Percentiles rank a stretch among this genome's conserved stretches.
phyloP scores from a whole-genome alignment of 1,284 basidiomycete species.

The Ganoderma multipileum region DNA sequence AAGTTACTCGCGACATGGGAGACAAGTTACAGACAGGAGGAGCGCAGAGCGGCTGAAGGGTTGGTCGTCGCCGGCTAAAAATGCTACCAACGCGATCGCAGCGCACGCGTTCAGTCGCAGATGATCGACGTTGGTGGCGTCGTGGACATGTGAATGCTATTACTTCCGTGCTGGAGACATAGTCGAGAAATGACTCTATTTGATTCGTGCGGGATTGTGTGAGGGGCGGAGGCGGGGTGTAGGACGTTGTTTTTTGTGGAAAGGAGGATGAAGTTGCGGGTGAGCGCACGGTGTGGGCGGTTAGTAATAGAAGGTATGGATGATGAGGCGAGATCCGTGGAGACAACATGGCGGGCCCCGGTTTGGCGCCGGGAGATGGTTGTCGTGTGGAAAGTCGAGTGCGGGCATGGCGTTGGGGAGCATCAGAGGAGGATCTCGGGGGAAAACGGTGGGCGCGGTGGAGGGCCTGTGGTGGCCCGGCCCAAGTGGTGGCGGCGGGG shows the following conservation, averaged over 20 bases:
- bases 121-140: slow-evolving; percentile 15
- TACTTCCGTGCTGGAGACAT: neutral
- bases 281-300: neutral
- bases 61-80: neutral
- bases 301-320: neutral
- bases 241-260: neutral
- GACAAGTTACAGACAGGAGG: neutral
- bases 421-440: neutral
- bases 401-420: neutral
- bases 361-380: neutral
- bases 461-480: neutral
- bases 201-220: neutral
- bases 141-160: slow-evolving; percentile 5
- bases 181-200: neutral
- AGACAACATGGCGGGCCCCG: neutral
- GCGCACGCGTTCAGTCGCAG: neutral
- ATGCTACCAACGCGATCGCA: slow-evolving; percentile 8
- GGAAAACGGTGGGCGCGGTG: neutral
- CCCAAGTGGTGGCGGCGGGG: too few relatives aligned
- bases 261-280: neutral
- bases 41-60: neutral
- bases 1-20: neutral
- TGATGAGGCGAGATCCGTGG: neutral
- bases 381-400: neutral
- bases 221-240: neutral